phyloP scores from a whole-genome alignment of 2,329 filamentous ascomycete species.

The Stromatinia cepivora region DNA sequence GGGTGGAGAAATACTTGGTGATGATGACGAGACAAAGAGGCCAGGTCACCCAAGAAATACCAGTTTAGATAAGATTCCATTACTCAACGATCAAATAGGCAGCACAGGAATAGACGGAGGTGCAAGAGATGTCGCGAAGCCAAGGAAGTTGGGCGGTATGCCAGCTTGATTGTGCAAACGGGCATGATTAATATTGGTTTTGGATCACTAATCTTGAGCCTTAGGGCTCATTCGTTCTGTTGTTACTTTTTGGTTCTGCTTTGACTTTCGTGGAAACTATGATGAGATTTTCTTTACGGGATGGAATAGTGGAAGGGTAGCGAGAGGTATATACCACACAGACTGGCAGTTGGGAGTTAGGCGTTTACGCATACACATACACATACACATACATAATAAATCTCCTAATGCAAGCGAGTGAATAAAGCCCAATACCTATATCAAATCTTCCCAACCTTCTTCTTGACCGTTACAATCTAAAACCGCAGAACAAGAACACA shows the following conservation, averaged over 20 bases:
- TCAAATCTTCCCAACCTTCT: not conserved
- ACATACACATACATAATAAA: not conserved
- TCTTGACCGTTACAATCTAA: too few relatives aligned
- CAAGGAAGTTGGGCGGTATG: slow-evolving; percentile 46
- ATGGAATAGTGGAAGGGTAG: not conserved
- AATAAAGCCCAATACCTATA: not conserved
- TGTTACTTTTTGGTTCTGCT: not conserved
- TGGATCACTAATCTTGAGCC: not conserved
- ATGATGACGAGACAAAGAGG: slow-evolving; percentile 6
- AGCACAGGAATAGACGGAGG: slow-evolving; percentile 49
- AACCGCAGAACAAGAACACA: not conserved
- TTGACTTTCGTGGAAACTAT: not conserved
- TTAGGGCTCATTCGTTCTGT: not conserved
- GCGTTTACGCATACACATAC: not conserved
- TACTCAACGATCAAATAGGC: slow-evolving; percentile 52
- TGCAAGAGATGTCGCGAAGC: slow-evolving; percentile 49
- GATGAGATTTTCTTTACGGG: not conserved
- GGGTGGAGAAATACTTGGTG: slow-evolving; percentile 24
- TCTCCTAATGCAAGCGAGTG: not conserved
- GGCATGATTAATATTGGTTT: not conserved
- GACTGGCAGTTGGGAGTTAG: slow-evolving; percentile 6
- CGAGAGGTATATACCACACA: slow-evolving; percentile 11
- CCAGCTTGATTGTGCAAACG: slow-evolving; percentile 30
- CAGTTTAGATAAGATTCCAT: slow-evolving; percentile 56
- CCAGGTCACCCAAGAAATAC: slow-evolving; percentile 26